Conservation (phyloP, 163 green algal species). For the Volvox carteri region DNA sequence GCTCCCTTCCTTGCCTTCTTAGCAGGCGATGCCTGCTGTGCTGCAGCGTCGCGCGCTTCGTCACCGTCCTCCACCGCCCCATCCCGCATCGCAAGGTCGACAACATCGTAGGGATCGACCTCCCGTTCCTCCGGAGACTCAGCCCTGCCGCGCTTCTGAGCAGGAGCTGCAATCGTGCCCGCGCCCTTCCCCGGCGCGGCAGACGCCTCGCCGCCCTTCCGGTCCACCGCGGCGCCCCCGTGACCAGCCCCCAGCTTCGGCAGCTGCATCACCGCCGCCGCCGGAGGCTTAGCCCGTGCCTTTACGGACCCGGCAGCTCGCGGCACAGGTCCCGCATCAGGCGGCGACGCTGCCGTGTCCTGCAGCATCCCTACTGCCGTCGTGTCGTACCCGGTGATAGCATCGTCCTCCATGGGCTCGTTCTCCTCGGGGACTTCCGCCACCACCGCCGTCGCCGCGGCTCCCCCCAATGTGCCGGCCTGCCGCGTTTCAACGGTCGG, state of each 20-base stretch:
- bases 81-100: too few species aligned
- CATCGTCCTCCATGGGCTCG: constrained; percentile 24
- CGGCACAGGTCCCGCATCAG: neutral
- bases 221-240: neutral
- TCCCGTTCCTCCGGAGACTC: neutral
- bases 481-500: too few species aligned
- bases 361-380: neutral
- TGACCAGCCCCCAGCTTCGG: neutral
- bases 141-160: constrained; percentile 4
- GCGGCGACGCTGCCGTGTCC: constrained; percentile 45
- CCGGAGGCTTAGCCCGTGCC: too few species aligned
- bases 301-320: too few species aligned
- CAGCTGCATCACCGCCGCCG: neutral
- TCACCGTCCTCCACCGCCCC: neutral
- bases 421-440: neutral
- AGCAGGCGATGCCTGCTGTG: neutral
- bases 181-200: neutral
- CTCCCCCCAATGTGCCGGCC: neutral
- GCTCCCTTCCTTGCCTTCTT: constrained; percentile 19
- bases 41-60: neutral
- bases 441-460: neutral
- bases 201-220: neutral
- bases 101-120: neutral
- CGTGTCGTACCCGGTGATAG: constrained; percentile 39
- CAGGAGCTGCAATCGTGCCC: neutral